phyloP scores from a whole-genome alignment of 768 basidiomycete species.

The Pisolithus sp. region DNA sequence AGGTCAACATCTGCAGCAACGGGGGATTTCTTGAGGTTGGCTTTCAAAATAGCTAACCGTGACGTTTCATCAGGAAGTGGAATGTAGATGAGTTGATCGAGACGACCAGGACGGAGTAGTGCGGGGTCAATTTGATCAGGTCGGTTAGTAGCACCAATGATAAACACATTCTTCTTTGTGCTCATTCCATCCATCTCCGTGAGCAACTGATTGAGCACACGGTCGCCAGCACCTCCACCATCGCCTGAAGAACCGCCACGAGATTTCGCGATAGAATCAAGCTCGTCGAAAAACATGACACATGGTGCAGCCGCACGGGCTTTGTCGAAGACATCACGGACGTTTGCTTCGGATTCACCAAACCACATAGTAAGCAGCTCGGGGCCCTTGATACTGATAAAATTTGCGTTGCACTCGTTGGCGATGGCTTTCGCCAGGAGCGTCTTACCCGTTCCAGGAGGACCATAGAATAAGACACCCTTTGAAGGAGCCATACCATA shows the following conservation, averaged over 20 bases:
- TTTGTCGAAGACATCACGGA: conserved; percentile 99
- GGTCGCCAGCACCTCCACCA: conserved; percentile 93
- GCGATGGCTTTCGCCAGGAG: conserved; percentile 98
- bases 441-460: conserved; percentile 99
- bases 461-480: conserved; percentile 99
- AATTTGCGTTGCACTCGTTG: conserved; percentile 99
- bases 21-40: conserved; percentile 88
- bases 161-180: conserved; percentile 98
- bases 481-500: conserved; percentile 99
- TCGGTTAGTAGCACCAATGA: conserved; percentile 94
- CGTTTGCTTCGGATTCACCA: conserved; percentile 99
- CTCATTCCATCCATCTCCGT: conserved; percentile 99
- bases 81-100: conserved; percentile 99
- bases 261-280: conserved; percentile 98
- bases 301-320: conserved; percentile 98
- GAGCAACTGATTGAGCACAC: conserved; percentile 94
- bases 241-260: conserved; percentile 83
- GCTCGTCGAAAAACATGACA: conserved; percentile 99
- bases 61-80: conserved; percentile 94
- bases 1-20: conserved; percentile 80
- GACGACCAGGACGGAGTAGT: conserved; percentile 91
- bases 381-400: conserved; percentile 99
- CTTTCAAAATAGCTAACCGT: conserved; percentile 86
- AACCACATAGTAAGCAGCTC: conserved; percentile 99
- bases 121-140: conserved; percentile 95